Base-by-base conservation (phyloP, 2,329 filamentous ascomycete genomes). In the Hansfordia pulvinata region DNA sequence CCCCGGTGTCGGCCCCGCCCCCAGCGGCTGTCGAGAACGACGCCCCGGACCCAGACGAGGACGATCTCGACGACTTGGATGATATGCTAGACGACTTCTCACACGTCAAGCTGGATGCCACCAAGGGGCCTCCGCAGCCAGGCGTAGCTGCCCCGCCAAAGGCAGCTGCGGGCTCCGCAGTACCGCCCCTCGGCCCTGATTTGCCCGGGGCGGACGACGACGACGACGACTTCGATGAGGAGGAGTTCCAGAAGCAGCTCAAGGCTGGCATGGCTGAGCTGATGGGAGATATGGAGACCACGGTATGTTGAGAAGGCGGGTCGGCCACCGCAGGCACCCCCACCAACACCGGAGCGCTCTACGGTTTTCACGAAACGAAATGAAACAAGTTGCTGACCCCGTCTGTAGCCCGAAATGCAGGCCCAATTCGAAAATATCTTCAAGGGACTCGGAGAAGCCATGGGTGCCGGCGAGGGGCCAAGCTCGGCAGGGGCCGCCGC, bases 41-140 rank as follows among this genome's bases (percentile, higher is more conserved):
- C 38, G 74, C 79, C 10, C 77, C 85, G 12, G 88, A 94, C 43
- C 88, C 86, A 6, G 88, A 96, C 38, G 86, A 93, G 53, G 90
- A 90, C 52, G 82, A 90, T 40, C 59, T 90, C 12, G 82, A 94
- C 44, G 90, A 96, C 44, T 61, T 98, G 23, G 90, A 98, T 54
- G 88, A 96, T 41, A 79, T 96, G 53, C 75, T 98, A 15, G 84
- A 94, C 47, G 81, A 94, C 37, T 98, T 98, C 55, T 76, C 77
- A 21, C 56, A 77, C 16, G 62, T 64, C 27, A 73, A 76, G 38
- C 42, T 75, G 31, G 58, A 69, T 38, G 45, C 53, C 40, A 64
- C 60, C 47, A 44, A 13, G 43, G 50, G 33, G 29, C 40, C 28
- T 29, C 30, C 31, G 20, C 47, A 5, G 27, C 46, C 11, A 41